Evolutionary conservation across 2,329 filamentous ascomycete genomes (phyloP), one percentile per base, ranked within the genome.

Genomic region (Alternaria postmessia): DNA sequence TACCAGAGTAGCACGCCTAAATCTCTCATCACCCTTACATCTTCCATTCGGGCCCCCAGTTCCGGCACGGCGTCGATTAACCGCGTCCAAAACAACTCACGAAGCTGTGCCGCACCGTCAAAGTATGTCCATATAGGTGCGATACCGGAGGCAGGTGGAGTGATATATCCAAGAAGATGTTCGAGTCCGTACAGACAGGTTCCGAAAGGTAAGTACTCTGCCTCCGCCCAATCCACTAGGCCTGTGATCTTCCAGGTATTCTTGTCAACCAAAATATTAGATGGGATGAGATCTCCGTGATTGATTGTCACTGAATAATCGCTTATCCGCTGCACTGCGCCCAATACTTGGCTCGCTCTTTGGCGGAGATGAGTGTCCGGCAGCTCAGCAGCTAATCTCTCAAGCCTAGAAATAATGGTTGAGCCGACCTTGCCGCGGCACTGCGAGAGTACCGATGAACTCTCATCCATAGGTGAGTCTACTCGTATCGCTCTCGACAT

Each of bases 181-280:
- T 90, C 87, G 0, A 89, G 73, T 0, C 87, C 87, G 65, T 89
- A 89, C 43, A 89, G 72, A 26, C 83, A 84, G 3, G 85, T 79
- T 0, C 88, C 88, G 65, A 88, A 87, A 0, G 87, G 87, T 8
- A 89, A 71, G 60, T 79, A 82, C 69, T 89, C 87, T 0, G 84
- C 86, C 69, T 90, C 88, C 0, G 86, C 86, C 88, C 88, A 90
- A 68, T 90, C 88, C 0, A 90, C 80, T 1, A 90, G 59, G 1
- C 87, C 88, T 0, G 69, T 79, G 7, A 89, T 69, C 3, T 66
- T 55, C 54, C 84, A 85, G 0, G 80, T 80, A 1, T 74, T 56
- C 0, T 76, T 67, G 53, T 82, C 76, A 0, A 88, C 79, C 68
- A 89, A 81, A 43, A 90, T 81, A 60, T 90, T 90, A 2, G 80